A percentile compares a stretch with the other conserved stretches of the same genome.
These are phyloP conservation scores for Anacardium occidentale DNA, from an alignment of 345 rosid genomes.

Conservation along the genomic window DNA sequence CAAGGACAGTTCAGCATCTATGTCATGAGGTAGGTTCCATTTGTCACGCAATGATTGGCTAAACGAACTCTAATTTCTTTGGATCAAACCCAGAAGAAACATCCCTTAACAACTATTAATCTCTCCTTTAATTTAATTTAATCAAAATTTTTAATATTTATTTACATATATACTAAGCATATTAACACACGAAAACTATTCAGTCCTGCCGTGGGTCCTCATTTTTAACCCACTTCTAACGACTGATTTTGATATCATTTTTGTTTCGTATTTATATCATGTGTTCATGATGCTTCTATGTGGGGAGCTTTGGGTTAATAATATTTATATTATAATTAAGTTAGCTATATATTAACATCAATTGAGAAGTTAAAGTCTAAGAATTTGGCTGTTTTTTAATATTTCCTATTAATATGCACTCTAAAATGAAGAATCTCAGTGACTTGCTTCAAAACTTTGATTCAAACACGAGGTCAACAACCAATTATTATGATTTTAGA, in stretches of 20 bases:
- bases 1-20: slow-evolving; percentile 13
- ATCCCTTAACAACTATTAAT: slow-evolving; percentile 9
- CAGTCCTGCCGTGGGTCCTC: slow-evolving; percentile 21
- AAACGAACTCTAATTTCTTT: slow-evolving; percentile 1
- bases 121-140: neutral
- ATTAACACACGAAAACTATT: slow-evolving; percentile 26
- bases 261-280: neutral
- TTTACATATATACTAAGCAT: neutral
- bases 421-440: neutral
- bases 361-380: neutral
- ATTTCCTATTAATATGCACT: too few species aligned
- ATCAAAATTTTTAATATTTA: neutral
- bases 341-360: neutral
- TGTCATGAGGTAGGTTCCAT: slow-evolving; percentile 18
- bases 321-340: neutral
- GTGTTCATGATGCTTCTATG: neutral
- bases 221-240: slow-evolving; percentile 15
- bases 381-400: neutral
- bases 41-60: slow-evolving; percentile 12
- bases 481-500: neutral
- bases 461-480: neutral
- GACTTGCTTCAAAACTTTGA: neutral
- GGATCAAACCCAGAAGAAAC: slow-evolving; percentile 20
- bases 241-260: neutral
- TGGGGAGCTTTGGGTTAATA: neutral